Conservation (phyloP, 352 stramenopile species). For the Thalassiosira hispida region DNA sequence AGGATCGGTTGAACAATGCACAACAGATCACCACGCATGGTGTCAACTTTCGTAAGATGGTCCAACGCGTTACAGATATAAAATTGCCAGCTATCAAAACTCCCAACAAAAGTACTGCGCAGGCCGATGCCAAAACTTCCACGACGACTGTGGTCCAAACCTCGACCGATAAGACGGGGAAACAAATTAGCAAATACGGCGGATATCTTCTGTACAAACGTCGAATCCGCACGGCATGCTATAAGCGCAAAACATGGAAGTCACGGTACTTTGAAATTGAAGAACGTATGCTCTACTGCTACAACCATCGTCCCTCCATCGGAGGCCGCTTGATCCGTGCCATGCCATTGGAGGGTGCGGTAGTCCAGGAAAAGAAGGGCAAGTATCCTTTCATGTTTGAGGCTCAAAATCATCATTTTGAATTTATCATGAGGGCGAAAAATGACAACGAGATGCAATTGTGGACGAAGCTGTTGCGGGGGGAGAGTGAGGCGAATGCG, state of each 20-base stretch:
- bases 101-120: constrained; percentile 21
- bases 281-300: constrained; percentile 88
- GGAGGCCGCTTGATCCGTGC: constrained; percentile 63
- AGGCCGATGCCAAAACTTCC: not conserved
- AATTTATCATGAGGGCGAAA: constrained; percentile 78
- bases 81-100: constrained; percentile 43
- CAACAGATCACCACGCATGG: constrained; percentile 76
- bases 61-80: constrained; percentile 44
- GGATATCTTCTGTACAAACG: constrained; percentile 75
- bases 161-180: constrained; percentile 29
- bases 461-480: constrained; percentile 82
- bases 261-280: constrained; percentile 86
- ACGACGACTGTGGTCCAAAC: constrained; percentile 8
- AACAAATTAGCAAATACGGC: constrained; percentile 60
- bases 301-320: constrained; percentile 58
- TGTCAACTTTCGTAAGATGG: constrained; percentile 50
- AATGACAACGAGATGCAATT: constrained; percentile 71
- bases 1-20: constrained; percentile 84
- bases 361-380: constrained; percentile 53
- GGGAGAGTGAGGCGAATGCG: constrained; percentile 68
- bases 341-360: constrained; percentile 81
- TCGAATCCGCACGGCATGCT: constrained; percentile 66
- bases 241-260: constrained; percentile 86
- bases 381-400: constrained; percentile 81
- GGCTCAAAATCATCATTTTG: constrained; percentile 83